Evolutionary conservation across 2,329 filamentous ascomycete genomes (phyloP), one percentile per base, ranked within the genome.

Genomic region (Cadophora malorum): DNA sequence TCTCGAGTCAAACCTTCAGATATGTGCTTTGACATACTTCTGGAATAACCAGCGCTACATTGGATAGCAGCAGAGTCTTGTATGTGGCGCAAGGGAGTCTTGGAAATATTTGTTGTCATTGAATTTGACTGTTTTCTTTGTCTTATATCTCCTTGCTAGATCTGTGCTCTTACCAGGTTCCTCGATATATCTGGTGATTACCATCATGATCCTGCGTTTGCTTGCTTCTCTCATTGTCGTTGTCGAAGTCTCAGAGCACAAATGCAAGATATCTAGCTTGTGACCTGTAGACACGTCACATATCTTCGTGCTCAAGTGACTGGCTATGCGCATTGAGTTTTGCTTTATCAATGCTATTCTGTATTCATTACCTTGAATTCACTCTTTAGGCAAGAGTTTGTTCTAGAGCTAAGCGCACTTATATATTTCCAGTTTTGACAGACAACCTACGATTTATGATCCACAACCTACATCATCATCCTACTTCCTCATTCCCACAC

Each of bases 1-100:
- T 93, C 73, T 84, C 89, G 76, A 91, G 88, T 70, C 91, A 94
- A 79, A 93, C 90, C 75, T 93, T 92, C 74, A 84, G 91, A 66
- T 71, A 84, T 28, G 65, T 76, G 14, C 50, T 76, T 55, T 75
- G 56, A 74, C 21, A 25, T 19, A 25, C 2, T 23, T 45, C 28
- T 28, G 19, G 31, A 23, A 38, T n/a, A 16, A 38, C 0, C 16
- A 10, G 2, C 25, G 14, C 56, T 58, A 19, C 33, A 1, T 59
- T 41, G 21, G 21, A 45, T 25, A 59, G 6, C 3, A 59, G 21
- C 9, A 45, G 1, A 16, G 1, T 4, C 28, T 59, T 41, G 21
- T 4, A 59, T 45, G 25, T 59, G 35, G 35, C 56, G 56, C 14
- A 59, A 2, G 4, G 55, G 21, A 59, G 12, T 45, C 35, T 25